These are phyloP conservation scores for Debaryomyces sp. DNA, from an alignment of 1,139 yeast genomes.

Conservation along the genomic window DNA sequence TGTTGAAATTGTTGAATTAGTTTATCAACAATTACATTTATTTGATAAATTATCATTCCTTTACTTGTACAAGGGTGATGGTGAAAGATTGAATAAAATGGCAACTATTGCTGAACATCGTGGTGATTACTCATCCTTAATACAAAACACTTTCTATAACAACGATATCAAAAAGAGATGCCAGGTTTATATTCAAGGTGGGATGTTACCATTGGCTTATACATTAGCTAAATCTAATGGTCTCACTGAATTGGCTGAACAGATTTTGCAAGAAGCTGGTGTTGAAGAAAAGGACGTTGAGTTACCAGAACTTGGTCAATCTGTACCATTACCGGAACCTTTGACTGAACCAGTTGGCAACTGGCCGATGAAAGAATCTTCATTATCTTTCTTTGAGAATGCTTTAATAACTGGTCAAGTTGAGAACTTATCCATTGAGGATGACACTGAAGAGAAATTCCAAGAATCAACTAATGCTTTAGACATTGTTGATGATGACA, in stretches of 20 bases:
- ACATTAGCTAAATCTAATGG: slow-evolving; percentile 91
- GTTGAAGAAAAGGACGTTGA: slow-evolving; percentile 66
- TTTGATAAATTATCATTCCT: slow-evolving; percentile 90
- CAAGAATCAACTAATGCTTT: slow-evolving; percentile 19
- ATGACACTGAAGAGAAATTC: slow-evolving; percentile 24
- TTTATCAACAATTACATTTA: slow-evolving; percentile 82
- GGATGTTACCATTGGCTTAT: slow-evolving; percentile 87
- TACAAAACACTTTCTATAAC: slow-evolving; percentile 81
- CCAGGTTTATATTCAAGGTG: slow-evolving; percentile 72
- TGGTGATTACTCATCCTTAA: slow-evolving; percentile 76
- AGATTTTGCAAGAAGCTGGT: slow-evolving; percentile 70
- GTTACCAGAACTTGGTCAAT: slow-evolving; percentile 57
- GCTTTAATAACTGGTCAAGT: slow-evolving; percentile 76
- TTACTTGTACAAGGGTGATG: slow-evolving; percentile 82
- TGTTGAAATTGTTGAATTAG: slow-evolving; percentile 80
- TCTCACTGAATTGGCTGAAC: slow-evolving; percentile 69
- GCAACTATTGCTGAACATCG: slow-evolving; percentile 87
- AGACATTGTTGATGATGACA: slow-evolving; percentile 37
- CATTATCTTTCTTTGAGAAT: slow-evolving; percentile 80
- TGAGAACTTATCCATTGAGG: slow-evolving; percentile 63
- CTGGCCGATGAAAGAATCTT: slow-evolving; percentile 84
- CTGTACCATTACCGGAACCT: slow-evolving; percentile 49
- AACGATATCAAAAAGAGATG: slow-evolving; percentile 79
- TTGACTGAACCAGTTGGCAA: slow-evolving; percentile 49
- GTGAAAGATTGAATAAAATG: slow-evolving; percentile 77